Evolutionary conservation across 2,329 filamentous ascomycete genomes (phyloP).

Genomic region (Coniochaeta sp.): DNA sequence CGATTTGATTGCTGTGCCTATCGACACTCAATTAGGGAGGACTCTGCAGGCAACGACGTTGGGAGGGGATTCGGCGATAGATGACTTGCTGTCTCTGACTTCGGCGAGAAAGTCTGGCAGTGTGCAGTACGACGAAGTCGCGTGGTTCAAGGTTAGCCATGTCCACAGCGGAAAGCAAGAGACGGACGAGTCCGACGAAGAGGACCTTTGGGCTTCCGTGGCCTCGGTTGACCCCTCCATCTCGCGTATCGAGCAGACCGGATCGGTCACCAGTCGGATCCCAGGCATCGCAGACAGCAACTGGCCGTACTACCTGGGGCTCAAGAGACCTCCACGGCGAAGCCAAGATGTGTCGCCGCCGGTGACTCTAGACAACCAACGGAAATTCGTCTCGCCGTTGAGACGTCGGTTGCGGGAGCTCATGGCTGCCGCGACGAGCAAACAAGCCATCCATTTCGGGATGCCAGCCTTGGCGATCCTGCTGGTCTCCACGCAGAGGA

Average conservation of each 20-base stretch:
- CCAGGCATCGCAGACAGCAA: conserved; percentile 68
- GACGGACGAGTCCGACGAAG: conserved; percentile 48
- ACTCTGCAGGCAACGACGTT: conserved; percentile 67
- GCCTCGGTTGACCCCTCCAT: conserved; percentile 79
- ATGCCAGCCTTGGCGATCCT: conserved; percentile 85
- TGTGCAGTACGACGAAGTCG: conserved; percentile 52
- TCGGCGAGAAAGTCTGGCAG: conserved; percentile 24
- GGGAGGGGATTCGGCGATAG: conserved; percentile 57
- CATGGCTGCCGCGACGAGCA: conserved; percentile 80
- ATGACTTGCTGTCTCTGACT: conserved; percentile 57
- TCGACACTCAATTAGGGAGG: conserved; percentile 78
- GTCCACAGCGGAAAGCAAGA: conserved; percentile 46
- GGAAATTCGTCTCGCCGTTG: conserved; percentile 47
- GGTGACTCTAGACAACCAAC: conserved; percentile 36
- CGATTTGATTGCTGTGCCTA: conserved; percentile 80
- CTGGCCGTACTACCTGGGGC: conserved; percentile 86
- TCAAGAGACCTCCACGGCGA: conserved; percentile 56
- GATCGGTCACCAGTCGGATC: conserved; percentile 73
- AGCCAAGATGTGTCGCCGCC: conserved; percentile 28
- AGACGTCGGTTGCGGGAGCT: conserved; percentile 73
- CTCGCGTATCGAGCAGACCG: conserved; percentile 86
- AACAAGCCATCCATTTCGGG: conserved; percentile 75
- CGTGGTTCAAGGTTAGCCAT: conserved; percentile 88
- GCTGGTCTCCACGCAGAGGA: conserved; percentile 83
- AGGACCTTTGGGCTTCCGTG: conserved; percentile 76